Conservation (phyloP, 1,284 basidiomycete species). For the Filobasidium uniguttulatum region DNA sequence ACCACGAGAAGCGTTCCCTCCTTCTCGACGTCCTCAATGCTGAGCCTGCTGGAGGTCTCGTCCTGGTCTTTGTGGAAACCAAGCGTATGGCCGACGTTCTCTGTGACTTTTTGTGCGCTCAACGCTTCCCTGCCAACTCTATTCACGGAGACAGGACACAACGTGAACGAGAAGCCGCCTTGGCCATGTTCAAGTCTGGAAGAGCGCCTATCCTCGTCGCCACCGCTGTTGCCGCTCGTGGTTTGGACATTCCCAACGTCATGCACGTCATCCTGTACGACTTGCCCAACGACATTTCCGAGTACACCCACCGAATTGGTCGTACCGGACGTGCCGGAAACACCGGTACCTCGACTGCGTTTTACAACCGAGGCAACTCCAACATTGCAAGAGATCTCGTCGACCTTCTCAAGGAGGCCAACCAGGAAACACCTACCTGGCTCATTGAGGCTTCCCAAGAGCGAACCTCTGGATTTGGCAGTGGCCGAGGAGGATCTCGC, state of each 20-base stretch:
- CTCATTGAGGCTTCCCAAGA: slow-evolving; percentile 76
- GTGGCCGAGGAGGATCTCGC: slow-evolving; percentile 45
- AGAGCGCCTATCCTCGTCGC: slow-evolving; percentile 94
- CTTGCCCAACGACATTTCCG: slow-evolving; percentile 95
- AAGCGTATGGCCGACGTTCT: slow-evolving; percentile 99
- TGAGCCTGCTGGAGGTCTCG: slow-evolving; percentile 60
- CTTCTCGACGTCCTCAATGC: slow-evolving; percentile 85
- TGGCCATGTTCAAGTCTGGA: slow-evolving; percentile 89
- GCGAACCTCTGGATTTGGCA: slow-evolving; percentile 45
- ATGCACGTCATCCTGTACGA: slow-evolving; percentile 94
- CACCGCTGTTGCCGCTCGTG: slow-evolving; percentile 95
- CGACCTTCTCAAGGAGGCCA: slow-evolving; percentile 87
- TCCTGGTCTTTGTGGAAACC: slow-evolving; percentile 97
- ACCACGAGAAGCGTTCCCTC: slow-evolving; percentile 90
- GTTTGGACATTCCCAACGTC: slow-evolving; percentile 98
- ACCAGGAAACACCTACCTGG: slow-evolving; percentile 92
- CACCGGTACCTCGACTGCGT: slow-evolving; percentile 85
- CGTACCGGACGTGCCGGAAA: slow-evolving; percentile 99
- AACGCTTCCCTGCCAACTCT: slow-evolving; percentile 78
- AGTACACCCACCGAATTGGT: slow-evolving; percentile 96
- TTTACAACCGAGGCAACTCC: slow-evolving; percentile 84
- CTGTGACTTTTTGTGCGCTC: slow-evolving; percentile 83
- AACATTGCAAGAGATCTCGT: slow-evolving; percentile 85
- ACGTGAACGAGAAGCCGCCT: slow-evolving; percentile 88
- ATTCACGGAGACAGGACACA: slow-evolving; percentile 98